Evolutionary conservation across 1,284 basidiomycete species (phyloP).

Genomic region (Nidula niveotomentosa): DNA sequence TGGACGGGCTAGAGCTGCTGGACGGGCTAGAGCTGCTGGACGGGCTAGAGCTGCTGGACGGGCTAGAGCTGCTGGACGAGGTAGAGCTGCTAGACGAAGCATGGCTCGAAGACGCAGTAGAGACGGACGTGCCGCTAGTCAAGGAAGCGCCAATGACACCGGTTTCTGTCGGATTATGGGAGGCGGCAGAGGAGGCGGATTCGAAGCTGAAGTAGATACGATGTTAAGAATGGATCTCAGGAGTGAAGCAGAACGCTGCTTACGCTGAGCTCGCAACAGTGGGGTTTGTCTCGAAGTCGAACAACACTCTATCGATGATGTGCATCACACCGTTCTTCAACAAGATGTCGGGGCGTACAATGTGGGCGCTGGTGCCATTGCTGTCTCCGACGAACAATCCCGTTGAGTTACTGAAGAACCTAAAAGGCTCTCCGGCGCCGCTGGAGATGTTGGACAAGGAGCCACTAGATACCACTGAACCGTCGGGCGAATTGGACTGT

Average conservation of each 20-base stretch:
- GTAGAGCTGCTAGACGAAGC: too few relatives aligned
- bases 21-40: too few relatives aligned
- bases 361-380: slow-evolving; percentile 37
- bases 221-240: not conserved
- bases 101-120: too few relatives aligned
- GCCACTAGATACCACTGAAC: too few relatives aligned
- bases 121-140: too few relatives aligned
- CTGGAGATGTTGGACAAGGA: slow-evolving; percentile 40
- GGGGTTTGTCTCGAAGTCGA: slow-evolving; percentile 50
- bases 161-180: too few relatives aligned
- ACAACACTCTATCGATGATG: slow-evolving; percentile 62
- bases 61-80: too few relatives aligned
- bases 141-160: too few relatives aligned
- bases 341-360: slow-evolving; percentile 66
- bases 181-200: too few relatives aligned
- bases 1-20: too few relatives aligned
- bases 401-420: slow-evolving; percentile 54
- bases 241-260: slow-evolving; percentile 9
- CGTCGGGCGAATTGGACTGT: too few relatives aligned
- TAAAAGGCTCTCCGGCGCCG: slow-evolving; percentile 59
- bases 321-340: slow-evolving; percentile 75
- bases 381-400: slow-evolving; percentile 62
- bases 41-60: too few relatives aligned
- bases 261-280: slow-evolving; percentile 59
- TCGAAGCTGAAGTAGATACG: not conserved